Evolutionary conservation across 2,329 filamentous ascomycete species (phyloP).

Genomic region (Fusarium odoratissimum): DNA sequence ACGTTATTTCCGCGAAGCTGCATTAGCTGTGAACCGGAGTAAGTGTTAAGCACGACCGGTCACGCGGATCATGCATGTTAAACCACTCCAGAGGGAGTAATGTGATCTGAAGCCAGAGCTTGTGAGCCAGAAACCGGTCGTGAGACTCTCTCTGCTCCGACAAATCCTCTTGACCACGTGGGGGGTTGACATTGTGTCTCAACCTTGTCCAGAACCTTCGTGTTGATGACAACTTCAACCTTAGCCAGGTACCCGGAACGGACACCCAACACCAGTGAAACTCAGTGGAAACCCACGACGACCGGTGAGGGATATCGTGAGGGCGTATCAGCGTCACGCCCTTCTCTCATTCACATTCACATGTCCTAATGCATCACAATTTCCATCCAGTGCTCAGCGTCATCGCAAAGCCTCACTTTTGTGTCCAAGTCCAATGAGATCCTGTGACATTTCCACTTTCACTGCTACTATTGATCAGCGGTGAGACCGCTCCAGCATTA

Average conservation of each 20-base stretch:
- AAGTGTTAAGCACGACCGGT: neutral
- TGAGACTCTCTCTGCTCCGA: neutral
- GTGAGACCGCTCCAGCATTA: neutral
- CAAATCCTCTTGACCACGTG: neutral
- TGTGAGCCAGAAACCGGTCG: neutral
- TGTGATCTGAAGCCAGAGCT: neutral
- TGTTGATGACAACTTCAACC: neutral
- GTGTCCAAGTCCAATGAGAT: neutral
- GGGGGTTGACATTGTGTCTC: neutral
- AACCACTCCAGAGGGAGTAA: neutral
- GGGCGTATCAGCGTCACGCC: neutral
- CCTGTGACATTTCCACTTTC: neutral
- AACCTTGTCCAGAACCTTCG: neutral
- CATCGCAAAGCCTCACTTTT: conserved; percentile 12
- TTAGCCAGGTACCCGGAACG: neutral
- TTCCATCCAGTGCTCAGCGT: neutral
- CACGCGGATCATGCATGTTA: neutral
- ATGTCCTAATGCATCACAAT: neutral
- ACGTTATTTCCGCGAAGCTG: conserved; percentile 32
- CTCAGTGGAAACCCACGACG: neutral
- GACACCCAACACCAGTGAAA: neutral
- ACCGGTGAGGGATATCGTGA: neutral
- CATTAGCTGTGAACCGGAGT: conserved; percentile 4
- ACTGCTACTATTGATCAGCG: neutral
- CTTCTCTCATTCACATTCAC: neutral